phyloP scores from a whole-genome alignment of 305 asterid species.

The Fraxinus albicans region DNA sequence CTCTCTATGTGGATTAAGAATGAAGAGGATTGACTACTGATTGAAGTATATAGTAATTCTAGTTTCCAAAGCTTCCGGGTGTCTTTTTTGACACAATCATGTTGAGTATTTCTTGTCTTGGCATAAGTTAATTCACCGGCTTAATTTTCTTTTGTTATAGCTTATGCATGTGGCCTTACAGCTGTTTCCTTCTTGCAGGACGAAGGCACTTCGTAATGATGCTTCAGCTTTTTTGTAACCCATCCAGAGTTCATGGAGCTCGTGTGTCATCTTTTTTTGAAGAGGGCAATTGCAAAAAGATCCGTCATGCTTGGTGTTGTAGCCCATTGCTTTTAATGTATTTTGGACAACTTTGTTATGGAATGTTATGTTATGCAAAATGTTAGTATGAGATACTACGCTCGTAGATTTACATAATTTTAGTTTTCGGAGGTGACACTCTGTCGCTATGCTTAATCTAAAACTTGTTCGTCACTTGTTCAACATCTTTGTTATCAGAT shows the following conservation, averaged over 20 bases:
- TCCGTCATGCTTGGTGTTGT: conserved; percentile 5
- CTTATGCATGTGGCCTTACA: conserved; percentile 21
- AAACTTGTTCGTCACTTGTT: background rate
- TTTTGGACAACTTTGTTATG: conserved; percentile 2
- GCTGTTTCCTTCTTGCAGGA: conserved; percentile 33
- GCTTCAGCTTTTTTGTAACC: conserved; percentile 19
- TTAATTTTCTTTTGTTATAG: background rate
- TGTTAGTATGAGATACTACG: conserved; percentile 10
- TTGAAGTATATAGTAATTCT: background rate
- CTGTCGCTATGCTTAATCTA: background rate
- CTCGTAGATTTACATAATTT: conserved; percentile 9
- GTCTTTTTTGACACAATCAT: background rate
- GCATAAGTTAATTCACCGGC: background rate
- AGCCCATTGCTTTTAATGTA: conserved; percentile 10
- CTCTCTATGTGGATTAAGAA: background rate
- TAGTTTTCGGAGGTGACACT: conserved; percentile 18
- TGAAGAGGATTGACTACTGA: background rate
- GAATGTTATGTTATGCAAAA: conserved; percentile 19
- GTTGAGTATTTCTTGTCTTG: conserved; percentile 5
- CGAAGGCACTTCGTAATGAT: conserved; percentile 28
- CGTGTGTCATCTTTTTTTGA: conserved; percentile 10
- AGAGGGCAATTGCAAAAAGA: conserved; percentile 17
- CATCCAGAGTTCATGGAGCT: conserved; percentile 15
- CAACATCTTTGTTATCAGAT: background rate
- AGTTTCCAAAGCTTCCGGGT: background rate